These are phyloP conservation scores for Hypoxylon sp. DNA, from an alignment of 2,329 filamentous ascomycete species.

Conservation along the genomic window DNA sequence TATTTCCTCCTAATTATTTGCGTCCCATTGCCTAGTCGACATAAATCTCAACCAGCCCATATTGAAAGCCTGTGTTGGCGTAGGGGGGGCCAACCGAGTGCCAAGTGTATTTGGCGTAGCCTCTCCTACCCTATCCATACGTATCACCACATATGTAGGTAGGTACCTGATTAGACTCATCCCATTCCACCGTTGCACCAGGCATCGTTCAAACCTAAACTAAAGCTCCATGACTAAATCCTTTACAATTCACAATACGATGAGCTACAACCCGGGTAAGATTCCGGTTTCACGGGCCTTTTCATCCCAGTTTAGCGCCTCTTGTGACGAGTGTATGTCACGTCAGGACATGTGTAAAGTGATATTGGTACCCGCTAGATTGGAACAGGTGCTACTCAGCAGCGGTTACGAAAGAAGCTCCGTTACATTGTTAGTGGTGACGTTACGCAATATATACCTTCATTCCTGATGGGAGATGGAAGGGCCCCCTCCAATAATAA, in stretches of 20 bases:
- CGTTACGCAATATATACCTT: background rate
- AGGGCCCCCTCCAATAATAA: background rate
- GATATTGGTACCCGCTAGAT: constrained; percentile 1
- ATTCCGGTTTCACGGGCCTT: background rate
- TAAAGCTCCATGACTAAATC: background rate
- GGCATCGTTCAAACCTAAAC: background rate
- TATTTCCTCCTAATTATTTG: background rate
- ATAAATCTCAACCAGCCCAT: background rate
- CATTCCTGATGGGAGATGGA: background rate
- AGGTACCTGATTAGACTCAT: background rate
- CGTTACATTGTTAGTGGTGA: background rate
- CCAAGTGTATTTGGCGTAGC: background rate
- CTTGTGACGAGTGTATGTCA: constrained; percentile 9
- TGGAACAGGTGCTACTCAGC: background rate
- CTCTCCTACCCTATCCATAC: background rate
- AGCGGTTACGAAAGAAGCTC: background rate
- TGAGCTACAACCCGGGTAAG: background rate
- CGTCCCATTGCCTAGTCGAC: background rate
- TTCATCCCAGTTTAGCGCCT: background rate
- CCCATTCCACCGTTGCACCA: background rate
- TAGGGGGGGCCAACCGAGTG: background rate
- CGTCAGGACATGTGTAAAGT: background rate
- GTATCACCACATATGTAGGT: too few relatives aligned
- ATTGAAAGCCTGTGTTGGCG: background rate
- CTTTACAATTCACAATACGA: background rate